phyloP scores from a whole-genome alignment of 257 asterid genomes.

The Solanum okadae region DNA sequence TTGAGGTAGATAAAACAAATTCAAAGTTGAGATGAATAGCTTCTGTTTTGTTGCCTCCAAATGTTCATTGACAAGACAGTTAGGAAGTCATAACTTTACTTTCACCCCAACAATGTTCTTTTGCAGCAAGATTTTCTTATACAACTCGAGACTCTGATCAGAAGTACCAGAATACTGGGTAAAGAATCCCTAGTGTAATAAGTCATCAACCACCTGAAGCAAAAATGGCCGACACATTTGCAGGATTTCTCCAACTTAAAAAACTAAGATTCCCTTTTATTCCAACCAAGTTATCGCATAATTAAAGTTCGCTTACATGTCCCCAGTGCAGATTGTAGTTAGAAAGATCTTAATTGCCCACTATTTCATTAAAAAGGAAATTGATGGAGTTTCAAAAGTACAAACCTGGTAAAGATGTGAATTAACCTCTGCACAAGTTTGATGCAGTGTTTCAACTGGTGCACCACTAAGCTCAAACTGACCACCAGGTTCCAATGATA shows the following conservation, averaged over 20 bases:
- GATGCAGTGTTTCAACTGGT: slow-evolving; percentile 93
- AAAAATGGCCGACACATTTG: not conserved
- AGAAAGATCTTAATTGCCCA: not conserved
- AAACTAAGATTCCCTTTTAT: not conserved
- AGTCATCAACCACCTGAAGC: not conserved
- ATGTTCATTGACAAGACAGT: not conserved
- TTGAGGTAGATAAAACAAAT: not conserved
- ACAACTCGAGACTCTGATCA: not conserved
- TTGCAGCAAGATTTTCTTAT: not conserved
- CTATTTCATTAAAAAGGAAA: not conserved
- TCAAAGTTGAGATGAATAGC: not conserved
- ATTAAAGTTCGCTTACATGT: not conserved
- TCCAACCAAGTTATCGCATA: not conserved
- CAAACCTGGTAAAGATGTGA: slow-evolving; percentile 91
- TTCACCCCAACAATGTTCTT: not conserved
- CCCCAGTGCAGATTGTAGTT: not conserved
- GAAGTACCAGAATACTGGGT: not conserved
- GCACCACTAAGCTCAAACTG: slow-evolving; percentile 99
- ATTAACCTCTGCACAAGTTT: slow-evolving; percentile 97
- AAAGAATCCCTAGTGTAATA: not conserved
- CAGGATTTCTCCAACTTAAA: not conserved
- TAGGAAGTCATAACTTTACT: not conserved
- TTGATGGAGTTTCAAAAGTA: not conserved
- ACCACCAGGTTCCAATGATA: slow-evolving; percentile 97
- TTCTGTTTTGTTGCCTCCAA: not conserved